Percentiles rank a stretch among this genome's conserved stretches.
Conservation (phyloP, 2,329 filamentous ascomycete genomes). For the Aspergillus sp. region DNA sequence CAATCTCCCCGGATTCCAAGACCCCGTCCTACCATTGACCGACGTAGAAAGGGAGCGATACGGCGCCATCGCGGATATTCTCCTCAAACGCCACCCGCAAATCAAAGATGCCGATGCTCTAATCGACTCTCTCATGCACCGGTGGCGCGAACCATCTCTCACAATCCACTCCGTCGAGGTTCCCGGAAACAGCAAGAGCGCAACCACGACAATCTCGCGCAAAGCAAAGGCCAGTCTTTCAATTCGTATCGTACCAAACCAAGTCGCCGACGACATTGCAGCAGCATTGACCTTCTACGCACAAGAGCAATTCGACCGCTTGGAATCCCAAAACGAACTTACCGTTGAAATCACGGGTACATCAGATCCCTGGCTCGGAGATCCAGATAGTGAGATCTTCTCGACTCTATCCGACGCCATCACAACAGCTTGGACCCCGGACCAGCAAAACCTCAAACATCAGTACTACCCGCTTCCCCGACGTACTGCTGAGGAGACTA, state of each 20-base stretch:
- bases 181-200: slow-evolving; percentile 80
- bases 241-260: slow-evolving; percentile 87
- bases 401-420: slow-evolving; percentile 83
- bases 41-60: slow-evolving; percentile 77
- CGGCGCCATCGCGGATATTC: slow-evolving; percentile 75
- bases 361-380: slow-evolving; percentile 94
- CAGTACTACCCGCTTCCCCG: slow-evolving; percentile 37
- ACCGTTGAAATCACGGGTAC: slow-evolving; percentile 85
- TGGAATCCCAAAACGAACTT: slow-evolving; percentile 79
- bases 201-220: slow-evolving; percentile 80
- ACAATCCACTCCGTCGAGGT: slow-evolving; percentile 87
- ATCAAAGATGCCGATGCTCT: slow-evolving; percentile 66
- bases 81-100: slow-evolving; percentile 70
- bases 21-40: slow-evolving; percentile 74
- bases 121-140: slow-evolving; percentile 81
- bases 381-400: slow-evolving; percentile 88
- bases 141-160: slow-evolving; percentile 92
- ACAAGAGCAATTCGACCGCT: slow-evolving; percentile 65
- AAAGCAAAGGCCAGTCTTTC: slow-evolving; percentile 87
- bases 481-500: slow-evolving; percentile 15
- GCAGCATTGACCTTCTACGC: slow-evolving; percentile 67
- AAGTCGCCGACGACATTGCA: slow-evolving; percentile 78
- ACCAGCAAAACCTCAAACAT: slow-evolving; percentile 30
- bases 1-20: slow-evolving; percentile 84
- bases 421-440: slow-evolving; percentile 72